A percentile compares a stretch with the other conserved stretches of the same genome.
Conservation (phyloP, 129 eudicot species). For the Ambrosia artemisiifolia region DNA sequence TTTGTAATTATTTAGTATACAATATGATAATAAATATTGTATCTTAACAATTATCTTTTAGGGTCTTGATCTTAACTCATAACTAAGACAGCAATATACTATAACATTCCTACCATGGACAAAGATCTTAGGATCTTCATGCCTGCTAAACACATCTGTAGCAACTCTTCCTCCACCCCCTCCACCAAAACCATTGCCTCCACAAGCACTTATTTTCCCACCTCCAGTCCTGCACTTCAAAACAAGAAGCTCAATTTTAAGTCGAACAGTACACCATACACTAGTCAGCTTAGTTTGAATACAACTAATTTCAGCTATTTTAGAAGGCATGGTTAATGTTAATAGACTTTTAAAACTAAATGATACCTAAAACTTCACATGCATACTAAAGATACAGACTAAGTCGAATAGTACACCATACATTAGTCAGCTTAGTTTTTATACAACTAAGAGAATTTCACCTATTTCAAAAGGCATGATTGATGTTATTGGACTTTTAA, state of each 20-base stretch:
- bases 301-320: constrained; percentile 4
- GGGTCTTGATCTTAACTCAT: background rate
- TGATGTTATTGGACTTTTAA: background rate
- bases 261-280: constrained; percentile 9
- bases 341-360: background rate
- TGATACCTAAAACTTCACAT: background rate
- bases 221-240: constrained; percentile 70
- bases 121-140: constrained; percentile 67
- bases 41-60: background rate
- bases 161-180: constrained; percentile 94
- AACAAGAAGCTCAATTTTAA: constrained; percentile 21
- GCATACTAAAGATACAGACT: background rate
- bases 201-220: constrained; percentile 81
- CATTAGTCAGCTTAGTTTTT: background rate
- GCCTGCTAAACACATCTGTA: constrained; percentile 90
- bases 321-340: background rate
- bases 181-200: constrained; percentile 88
- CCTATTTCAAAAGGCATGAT: constrained; percentile 2
- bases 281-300: background rate
- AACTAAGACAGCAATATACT: background rate
- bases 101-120: constrained; percentile 59
- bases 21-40: background rate
- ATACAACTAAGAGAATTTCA: background rate
- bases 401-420: constrained; percentile 14
- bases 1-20: background rate